phyloP scores from a whole-genome alignment of 148 eudicot genomes.

The Fagopyrum esculentum region DNA sequence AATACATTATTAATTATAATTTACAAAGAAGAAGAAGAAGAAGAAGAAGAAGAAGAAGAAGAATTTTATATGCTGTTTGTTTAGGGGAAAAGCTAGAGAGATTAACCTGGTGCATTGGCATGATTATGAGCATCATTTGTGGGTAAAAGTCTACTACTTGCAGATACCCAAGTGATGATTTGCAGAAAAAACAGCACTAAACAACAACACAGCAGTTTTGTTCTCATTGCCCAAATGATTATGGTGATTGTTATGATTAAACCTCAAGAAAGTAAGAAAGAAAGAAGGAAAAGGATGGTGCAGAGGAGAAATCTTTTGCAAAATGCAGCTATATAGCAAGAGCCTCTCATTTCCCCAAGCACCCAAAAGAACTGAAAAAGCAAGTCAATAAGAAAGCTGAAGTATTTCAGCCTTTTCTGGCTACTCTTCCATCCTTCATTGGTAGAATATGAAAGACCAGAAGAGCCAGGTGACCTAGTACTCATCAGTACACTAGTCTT shows the following conservation, averaged over 20 bases:
- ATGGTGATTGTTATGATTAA: constrained; percentile 15
- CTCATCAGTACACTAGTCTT: neutral
- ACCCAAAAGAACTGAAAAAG: constrained; percentile 9
- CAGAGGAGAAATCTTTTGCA: neutral
- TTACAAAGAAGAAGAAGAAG: no score
- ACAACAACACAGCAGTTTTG: constrained; percentile 17
- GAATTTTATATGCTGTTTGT: no score
- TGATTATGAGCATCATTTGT: constrained; percentile 18
- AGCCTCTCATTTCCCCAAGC: constrained; percentile 24
- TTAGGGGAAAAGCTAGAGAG: neutral
- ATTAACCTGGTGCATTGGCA: constrained; percentile 10
- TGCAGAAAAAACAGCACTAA: constrained; percentile 30
- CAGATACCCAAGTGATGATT: constrained; percentile 41
- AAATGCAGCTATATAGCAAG: neutral
- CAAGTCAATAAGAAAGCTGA: constrained; percentile 7
- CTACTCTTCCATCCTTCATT: constrained; percentile 15
- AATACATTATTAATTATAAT: neutral
- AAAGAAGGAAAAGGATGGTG: neutral
- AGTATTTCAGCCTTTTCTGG: neutral
- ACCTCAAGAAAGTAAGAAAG: neutral
- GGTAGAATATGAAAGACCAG: neutral
- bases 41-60: neutral
- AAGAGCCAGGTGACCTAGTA: constrained; percentile 3
- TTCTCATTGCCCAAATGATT: constrained; percentile 34
- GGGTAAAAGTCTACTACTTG: constrained; percentile 40